Evolutionary conservation across 2,329 filamentous ascomycete species (phyloP).

Genomic region (Esteya vermicola): DNA sequence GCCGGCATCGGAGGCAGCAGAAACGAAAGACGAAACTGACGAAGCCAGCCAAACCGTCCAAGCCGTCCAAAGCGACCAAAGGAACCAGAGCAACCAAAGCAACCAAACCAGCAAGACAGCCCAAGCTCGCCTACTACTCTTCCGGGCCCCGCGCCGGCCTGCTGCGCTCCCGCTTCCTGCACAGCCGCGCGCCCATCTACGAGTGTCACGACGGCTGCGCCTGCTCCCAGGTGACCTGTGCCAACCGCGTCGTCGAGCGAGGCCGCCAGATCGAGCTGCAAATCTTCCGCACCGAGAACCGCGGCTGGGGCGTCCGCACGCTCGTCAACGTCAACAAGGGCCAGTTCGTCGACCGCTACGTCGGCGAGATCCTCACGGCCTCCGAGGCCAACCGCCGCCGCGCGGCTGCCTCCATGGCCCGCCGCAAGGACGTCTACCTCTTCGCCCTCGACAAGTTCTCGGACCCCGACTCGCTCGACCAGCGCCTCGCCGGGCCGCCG

Average conservation of each 20-base stretch:
- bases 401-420: slow-evolving; percentile 33
- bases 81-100: background rate
- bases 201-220: slow-evolving; percentile 63
- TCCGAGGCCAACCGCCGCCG: slow-evolving; percentile 53
- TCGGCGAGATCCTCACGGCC: slow-evolving; percentile 55
- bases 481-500: slow-evolving; percentile 38
- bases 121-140: slow-evolving; percentile 50
- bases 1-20: no score
- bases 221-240: slow-evolving; percentile 45
- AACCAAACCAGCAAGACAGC: slow-evolving; percentile 13
- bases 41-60: slow-evolving; percentile 7
- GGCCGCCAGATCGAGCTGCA: slow-evolving; percentile 58
- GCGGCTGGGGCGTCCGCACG: slow-evolving; percentile 66
- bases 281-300: slow-evolving; percentile 58
- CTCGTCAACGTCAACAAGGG: slow-evolving; percentile 50
- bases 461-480: slow-evolving; percentile 38
- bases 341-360: slow-evolving; percentile 68
- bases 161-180: slow-evolving; percentile 35
- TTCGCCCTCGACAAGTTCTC: slow-evolving; percentile 74
- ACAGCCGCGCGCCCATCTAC: slow-evolving; percentile 52
- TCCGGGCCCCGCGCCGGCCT: slow-evolving; percentile 36
- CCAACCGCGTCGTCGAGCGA: slow-evolving; percentile 63
- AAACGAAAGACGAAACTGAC: no score
- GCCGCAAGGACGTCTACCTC: slow-evolving; percentile 63
- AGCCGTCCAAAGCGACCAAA: slow-evolving; percentile 2